Percentiles rank a stretch among this genome's conserved stretches.
Conservation (phyloP, 345 rosid genomes). For the Euphorbia tirucalli region DNA sequence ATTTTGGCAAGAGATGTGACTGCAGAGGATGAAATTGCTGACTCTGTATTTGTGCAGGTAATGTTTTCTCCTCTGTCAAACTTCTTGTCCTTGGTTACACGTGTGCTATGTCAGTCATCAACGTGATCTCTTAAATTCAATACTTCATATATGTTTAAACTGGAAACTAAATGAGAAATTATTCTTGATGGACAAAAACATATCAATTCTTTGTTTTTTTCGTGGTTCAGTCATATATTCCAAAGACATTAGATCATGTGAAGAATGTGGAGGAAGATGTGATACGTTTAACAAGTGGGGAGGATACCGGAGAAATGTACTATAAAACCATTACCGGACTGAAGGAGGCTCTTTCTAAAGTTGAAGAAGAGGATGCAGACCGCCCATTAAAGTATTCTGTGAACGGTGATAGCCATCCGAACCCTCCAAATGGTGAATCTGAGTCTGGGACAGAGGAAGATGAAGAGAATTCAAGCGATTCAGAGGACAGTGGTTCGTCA, state of each 20-base stretch:
- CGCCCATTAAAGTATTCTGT: conserved; percentile 18
- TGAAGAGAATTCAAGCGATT: conserved; percentile 38
- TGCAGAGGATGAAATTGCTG: conserved; percentile 87
- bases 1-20: conserved; percentile 60
- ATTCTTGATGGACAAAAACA: background rate
- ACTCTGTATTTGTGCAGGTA: conserved; percentile 90
- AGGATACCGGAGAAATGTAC: conserved; percentile 69
- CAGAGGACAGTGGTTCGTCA: too few species aligned
- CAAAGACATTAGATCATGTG: conserved; percentile 76
- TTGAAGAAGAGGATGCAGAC: conserved; percentile 24
- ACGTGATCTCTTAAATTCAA: too few species aligned
- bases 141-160: background rate
- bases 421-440: conserved; percentile 14
- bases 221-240: conserved; percentile 64
- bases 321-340: conserved; percentile 85
- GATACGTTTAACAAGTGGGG: conserved; percentile 63
- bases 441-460: conserved; percentile 33
- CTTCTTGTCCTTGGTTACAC: too few species aligned
- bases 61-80: background rate
- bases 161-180: background rate
- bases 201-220: background rate
- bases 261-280: conserved; percentile 78
- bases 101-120: too few species aligned
- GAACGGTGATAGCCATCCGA: conserved; percentile 6
- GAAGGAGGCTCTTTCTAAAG: conserved; percentile 57